phyloP scores from a whole-genome alignment of 164 flowering plant genomes.

The Vitis vinifera region ASM3070453v1 NC_081811.1:27907001-27907500 shows the following conservation, averaged over 20 bases:
- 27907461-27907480: no score
- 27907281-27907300: not conserved
- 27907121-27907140: slow-evolving; percentile 50
- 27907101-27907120: not conserved
- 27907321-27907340: not conserved
- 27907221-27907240: not conserved
- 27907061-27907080: not conserved
- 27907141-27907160: slow-evolving; percentile 95
- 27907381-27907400: no score
- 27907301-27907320: not conserved
- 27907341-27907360: no score
- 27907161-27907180: slow-evolving; percentile 79
- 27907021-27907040: not conserved
- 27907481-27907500: no score
- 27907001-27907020: not conserved
- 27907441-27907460: no score
- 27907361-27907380: no score
- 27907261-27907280: slow-evolving; percentile 6
- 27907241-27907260: not conserved
- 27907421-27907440: no score
- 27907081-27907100: no score
- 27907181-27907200: slow-evolving; percentile 67
- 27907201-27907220: slow-evolving; percentile 43
- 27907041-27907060: not conserved
- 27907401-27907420: no score